Base-by-base conservation (phyloP, 2,329 filamentous ascomycete genomes). In the Clonostachys solani region DNA sequence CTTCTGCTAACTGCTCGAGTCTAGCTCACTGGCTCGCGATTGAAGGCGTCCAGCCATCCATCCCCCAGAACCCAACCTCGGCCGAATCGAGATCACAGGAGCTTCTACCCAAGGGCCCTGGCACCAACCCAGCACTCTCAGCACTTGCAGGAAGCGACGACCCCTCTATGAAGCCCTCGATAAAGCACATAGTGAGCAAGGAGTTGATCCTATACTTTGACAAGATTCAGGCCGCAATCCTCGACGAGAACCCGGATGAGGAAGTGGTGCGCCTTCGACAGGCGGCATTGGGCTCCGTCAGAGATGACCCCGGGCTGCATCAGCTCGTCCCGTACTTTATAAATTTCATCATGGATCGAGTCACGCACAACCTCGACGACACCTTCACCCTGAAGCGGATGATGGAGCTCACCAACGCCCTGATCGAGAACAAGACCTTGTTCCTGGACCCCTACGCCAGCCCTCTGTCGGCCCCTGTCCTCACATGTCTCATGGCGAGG, bases 171-270 rank as follows among this genome's bases (percentile, higher is more conserved):
- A 92, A 92, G 63, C 92, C 94, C 3, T 78, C 92, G 12, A 92
- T 99, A 54, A 97, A 97, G 69, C 94, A 99, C 63, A 87, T 96
- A 43, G 81, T 99, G 41, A 95, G 90, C 54, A 95, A 96, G 68
- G 94, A 99, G 69, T 82, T 97, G 18, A 91, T 95, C 52, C 81
- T 97, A 34, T 96, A 96, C 73, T 99, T 97, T 62, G 91, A 96
- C 62, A 96, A 95, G 67, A 90, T 97, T 49, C 92, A 91, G 64
- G 81, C 81, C 44, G 92, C 94, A 12, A 80, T 99, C 42, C 78
- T 96, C 50, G 90, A 97, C 65, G 89, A 95, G 55, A 85, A 84
- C 45, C 89, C 89, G 13, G 91, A 95, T 53, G 87, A 95, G 52
- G 82, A 85, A 56, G 81, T 83, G 41, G 71, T 77, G 18, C 72